Evolutionary conservation across 306 rosid species (phyloP), one percentile per base, ranked within the genome.

Genomic region (Glycyrrhiza uralensis): DNA sequence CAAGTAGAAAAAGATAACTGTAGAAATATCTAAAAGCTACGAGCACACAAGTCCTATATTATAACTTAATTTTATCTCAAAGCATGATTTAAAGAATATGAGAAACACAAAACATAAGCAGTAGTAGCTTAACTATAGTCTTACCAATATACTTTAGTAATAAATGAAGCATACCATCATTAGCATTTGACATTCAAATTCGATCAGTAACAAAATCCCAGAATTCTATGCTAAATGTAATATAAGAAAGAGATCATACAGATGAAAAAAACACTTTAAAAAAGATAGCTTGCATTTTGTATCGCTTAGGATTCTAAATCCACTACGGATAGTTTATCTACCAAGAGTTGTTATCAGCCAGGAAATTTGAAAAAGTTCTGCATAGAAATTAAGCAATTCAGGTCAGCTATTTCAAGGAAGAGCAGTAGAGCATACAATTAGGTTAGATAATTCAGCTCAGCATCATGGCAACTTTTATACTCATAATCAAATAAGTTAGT

Each of bases 151-250:
- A 54, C n/a, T 44, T 6, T 32, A 44, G 63, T 55, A 44, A 23
- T 13, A 26, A 39, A 33, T 20, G 14, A 52, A 39, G 55, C 77
- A 70, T 52, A 62, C 38, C 52, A 20, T 71, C 67, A 55, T 56
- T 68, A 71, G 7, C 51, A 55, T 54, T 61, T 54, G 29, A 4
- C 12, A 33, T 18, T 62, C 66, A 65, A 38, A 41, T 32, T 52
- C 68, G 63, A 52, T 32, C 45, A 15, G 9, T 2, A 55, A 8
- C 9, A 55, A 45, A 50, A 11, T 55, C 65, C 69, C 19, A 55
- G 7, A 71, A 55, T 17, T 55, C 39, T 12, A 15, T 15, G 18
- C 38, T 32, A 52, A 44, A 64, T 44, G 22, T 15, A 23, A 22
- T 13, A 49, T 8, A 2, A 23, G 23, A n/a, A n/a, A n/a, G 68